These are phyloP conservation scores for Clonostachys chloroleuca DNA, from an alignment of 2,329 filamentous ascomycete genomes.

Conservation along the genomic window DNA sequence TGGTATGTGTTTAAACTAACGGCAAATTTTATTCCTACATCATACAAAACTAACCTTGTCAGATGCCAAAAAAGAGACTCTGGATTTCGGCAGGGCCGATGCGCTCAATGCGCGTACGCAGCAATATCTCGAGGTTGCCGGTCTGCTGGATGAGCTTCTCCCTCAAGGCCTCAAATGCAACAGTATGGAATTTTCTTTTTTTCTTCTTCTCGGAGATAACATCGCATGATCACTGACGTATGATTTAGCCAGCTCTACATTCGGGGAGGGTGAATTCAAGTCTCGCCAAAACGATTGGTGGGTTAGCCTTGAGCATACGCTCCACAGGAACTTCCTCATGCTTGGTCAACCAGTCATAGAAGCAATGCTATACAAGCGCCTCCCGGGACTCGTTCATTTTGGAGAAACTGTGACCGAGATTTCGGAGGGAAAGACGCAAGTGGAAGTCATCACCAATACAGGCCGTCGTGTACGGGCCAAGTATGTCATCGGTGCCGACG, in stretches of 20 bases:
- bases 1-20: constrained; percentile 14
- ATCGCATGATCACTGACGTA: not conserved
- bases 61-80: constrained; percentile 30
- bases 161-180: constrained; percentile 40
- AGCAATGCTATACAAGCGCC: constrained; percentile 22
- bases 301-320: constrained; percentile 34
- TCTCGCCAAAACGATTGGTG: constrained; percentile 43
- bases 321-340: constrained; percentile 45
- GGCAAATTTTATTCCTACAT: not conserved
- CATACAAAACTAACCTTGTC: not conserved
- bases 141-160: constrained; percentile 34
- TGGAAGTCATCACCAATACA: constrained; percentile 23
- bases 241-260: constrained; percentile 37
- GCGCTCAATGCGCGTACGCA: constrained; percentile 43
- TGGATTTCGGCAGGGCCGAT: constrained; percentile 39
- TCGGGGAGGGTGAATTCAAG: constrained; percentile 37
- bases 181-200: constrained; percentile 20
- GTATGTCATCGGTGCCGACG: constrained; percentile 48
- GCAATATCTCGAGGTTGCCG: constrained; percentile 39
- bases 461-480: constrained; percentile 23
- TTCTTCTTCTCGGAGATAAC: not conserved
- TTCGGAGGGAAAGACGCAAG: constrained; percentile 51
- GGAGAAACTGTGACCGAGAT: constrained; percentile 33
- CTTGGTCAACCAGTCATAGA: constrained; percentile 43
- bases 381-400: constrained; percentile 27